These are phyloP conservation scores for Aspergillus fumigatus DNA, from an alignment of 2,329 filamentous ascomycete species.

Conservation along the genomic window DNA sequence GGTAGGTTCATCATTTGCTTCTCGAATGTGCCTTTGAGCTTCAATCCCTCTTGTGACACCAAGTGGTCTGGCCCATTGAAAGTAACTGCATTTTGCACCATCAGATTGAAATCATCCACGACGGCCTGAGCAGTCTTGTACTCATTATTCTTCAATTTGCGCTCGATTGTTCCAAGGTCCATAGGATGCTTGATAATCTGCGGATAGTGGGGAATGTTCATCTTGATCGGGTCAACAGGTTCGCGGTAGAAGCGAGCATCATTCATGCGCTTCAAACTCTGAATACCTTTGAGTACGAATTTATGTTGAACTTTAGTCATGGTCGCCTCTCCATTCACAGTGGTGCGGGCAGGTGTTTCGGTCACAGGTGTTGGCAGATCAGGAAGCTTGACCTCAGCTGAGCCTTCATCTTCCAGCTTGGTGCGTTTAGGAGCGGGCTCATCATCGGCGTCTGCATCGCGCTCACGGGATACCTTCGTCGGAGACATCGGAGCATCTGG, in stretches of 20 bases:
- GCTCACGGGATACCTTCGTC: slow-evolving; percentile 65
- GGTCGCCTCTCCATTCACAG: slow-evolving; percentile 15
- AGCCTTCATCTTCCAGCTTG: slow-evolving; percentile 60
- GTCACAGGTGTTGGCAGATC: slow-evolving; percentile 38
- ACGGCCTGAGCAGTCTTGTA: slow-evolving; percentile 71
- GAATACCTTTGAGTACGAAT: slow-evolving; percentile 36
- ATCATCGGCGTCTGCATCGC: slow-evolving; percentile 64
- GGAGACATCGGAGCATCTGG: slow-evolving; percentile 48
- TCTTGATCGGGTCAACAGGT: slow-evolving; percentile 71
- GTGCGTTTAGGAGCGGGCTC: slow-evolving; percentile 75
- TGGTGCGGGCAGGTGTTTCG: slow-evolving; percentile 11
- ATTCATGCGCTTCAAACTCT: slow-evolving; percentile 73
- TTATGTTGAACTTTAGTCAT: slow-evolving; percentile 43
- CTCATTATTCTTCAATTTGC: slow-evolving; percentile 64
- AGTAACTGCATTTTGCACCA: slow-evolving; percentile 70
- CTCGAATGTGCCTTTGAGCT: slow-evolving; percentile 56
- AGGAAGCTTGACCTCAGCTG: slow-evolving; percentile 43
- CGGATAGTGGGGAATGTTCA: slow-evolving; percentile 71
- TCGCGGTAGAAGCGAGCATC: slow-evolving; percentile 69
- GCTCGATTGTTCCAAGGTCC: slow-evolving; percentile 79
- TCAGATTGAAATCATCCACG: slow-evolving; percentile 67
- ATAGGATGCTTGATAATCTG: slow-evolving; percentile 71
- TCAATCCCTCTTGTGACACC: slow-evolving; percentile 64
- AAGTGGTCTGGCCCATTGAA: slow-evolving; percentile 81
- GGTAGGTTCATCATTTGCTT: slow-evolving; percentile 59